Evolutionary conservation across 2,329 filamentous ascomycete species (phyloP).

Genomic region (Clonostachys rosea): DNA sequence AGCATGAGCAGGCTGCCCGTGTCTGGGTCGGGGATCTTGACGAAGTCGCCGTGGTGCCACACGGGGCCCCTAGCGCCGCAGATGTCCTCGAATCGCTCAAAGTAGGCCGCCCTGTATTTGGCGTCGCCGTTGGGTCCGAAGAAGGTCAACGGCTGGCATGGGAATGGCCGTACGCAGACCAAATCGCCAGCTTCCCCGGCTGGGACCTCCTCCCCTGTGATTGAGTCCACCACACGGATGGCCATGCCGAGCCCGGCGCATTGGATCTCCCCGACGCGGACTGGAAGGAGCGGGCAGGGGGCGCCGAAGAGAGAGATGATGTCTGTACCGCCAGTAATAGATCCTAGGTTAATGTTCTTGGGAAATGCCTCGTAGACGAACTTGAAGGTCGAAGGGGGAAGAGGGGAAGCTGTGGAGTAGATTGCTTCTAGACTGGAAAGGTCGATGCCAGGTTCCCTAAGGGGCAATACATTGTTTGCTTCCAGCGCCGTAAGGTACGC

Average conservation of each 20-base stretch:
- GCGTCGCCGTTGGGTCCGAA: conserved; percentile 61
- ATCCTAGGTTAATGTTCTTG: conserved; percentile 74
- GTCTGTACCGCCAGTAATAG: conserved; percentile 94
- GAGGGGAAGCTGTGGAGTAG: conserved; percentile 88
- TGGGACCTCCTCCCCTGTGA: conserved; percentile 46
- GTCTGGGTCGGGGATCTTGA: conserved; percentile 57
- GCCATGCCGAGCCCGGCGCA: conserved; percentile 76
- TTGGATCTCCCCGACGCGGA: conserved; percentile 71
- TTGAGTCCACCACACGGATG: conserved; percentile 55
- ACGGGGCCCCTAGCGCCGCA: conserved; percentile 37
- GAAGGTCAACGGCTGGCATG: conserved; percentile 86
- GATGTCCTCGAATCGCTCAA: conserved; percentile 66
- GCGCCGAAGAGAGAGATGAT: conserved; percentile 94
- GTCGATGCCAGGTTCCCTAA: conserved; percentile 45
- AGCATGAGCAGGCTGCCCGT: conserved; percentile 87
- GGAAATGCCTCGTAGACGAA: conserved; percentile 88
- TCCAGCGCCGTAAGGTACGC: conserved; percentile 92
- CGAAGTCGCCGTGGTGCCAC: conserved; percentile 96
- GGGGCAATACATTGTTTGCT: conserved; percentile 62
- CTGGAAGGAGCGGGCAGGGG: conserved; percentile 71
- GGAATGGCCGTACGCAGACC: conserved; percentile 82
- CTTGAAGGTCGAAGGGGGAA: conserved; percentile 87
- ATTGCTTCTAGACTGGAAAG: conserved; percentile 72
- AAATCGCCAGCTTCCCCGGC: conserved; percentile 72
- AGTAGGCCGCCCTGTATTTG: conserved; percentile 85